phyloP scores from a whole-genome alignment of 1,139 yeast species.

The Geotrichum europaeum region DNA sequence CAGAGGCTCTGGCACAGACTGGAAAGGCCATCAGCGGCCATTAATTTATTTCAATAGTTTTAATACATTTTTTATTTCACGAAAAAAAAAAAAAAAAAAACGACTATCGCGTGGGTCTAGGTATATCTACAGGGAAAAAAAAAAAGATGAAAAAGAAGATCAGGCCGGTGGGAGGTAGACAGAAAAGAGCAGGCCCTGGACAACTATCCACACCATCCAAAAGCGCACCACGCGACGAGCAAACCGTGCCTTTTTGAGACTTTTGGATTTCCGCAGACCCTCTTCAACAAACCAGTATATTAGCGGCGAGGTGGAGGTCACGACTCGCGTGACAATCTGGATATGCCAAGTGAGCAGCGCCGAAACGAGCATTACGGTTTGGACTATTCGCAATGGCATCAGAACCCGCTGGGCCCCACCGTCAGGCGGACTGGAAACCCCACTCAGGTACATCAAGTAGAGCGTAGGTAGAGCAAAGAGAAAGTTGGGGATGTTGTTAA shows the following conservation, averaged over 20 bases:
- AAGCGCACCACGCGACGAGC: constrained; percentile 27
- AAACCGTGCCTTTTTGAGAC: constrained; percentile 18
- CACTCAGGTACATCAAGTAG: constrained; percentile 31
- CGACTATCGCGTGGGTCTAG: neutral
- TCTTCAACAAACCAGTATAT: constrained; percentile 66
- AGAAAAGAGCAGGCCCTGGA: constrained; percentile 38
- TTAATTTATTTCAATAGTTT: constrained; percentile 8
- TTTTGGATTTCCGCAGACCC: constrained; percentile 21
- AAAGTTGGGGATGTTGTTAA: constrained; percentile 76
- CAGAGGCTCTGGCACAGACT: constrained; percentile 21
- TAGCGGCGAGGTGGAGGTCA: constrained; percentile 63
- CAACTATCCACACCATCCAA: constrained; percentile 34
- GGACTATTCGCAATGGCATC: constrained; percentile 13
- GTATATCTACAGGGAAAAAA: neutral
- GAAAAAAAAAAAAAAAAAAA: neutral
- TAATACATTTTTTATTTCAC: neutral
- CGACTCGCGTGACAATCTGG: constrained; percentile 76
- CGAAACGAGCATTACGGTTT: constrained; percentile 41
- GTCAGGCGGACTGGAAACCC: neutral
- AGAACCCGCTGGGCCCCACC: neutral
- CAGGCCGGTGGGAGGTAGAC: constrained; percentile 44
- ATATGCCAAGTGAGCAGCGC: constrained; percentile 68
- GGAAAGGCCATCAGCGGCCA: constrained; percentile 21
- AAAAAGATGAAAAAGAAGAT: constrained; percentile 19
- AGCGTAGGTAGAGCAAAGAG: constrained; percentile 69